Conservation (phyloP, 495 filamentous ascomycete species). For the Pyronema omphalodes region DNA sequence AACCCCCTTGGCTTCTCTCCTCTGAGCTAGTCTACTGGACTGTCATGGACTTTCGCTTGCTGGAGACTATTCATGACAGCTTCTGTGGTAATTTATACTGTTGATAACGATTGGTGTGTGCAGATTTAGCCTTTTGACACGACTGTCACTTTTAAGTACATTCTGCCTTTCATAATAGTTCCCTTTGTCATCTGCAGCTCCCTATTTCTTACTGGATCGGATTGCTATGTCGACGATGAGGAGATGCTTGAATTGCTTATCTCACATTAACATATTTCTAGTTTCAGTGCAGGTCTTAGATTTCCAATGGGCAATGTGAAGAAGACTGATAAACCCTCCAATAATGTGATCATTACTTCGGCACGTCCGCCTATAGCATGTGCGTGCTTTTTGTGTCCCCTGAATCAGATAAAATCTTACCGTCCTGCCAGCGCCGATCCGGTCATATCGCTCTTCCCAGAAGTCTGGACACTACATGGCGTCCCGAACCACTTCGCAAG, state of each 20-base stretch:
- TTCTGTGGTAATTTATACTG: background rate
- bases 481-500: background rate
- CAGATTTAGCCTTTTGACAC: background rate
- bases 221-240: background rate
- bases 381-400: background rate
- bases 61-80: background rate
- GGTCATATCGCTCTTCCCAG: background rate
- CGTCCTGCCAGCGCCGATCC: background rate
- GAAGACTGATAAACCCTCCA: background rate
- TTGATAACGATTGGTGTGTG: background rate
- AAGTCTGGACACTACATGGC: background rate
- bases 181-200: background rate
- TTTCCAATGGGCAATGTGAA: background rate
- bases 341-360: constrained; percentile 2
- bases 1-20: background rate
- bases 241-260: background rate
- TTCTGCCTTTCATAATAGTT: background rate
- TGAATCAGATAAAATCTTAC: constrained; percentile 4
- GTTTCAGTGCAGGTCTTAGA: background rate
- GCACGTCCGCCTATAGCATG: background rate
- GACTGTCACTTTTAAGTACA: background rate
- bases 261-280: background rate
- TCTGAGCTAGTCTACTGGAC: background rate
- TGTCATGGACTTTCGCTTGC: background rate
- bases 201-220: background rate